Conservation (phyloP, 2,329 filamentous ascomycete genomes). For the Neofusicoccum laricinum region DNA sequence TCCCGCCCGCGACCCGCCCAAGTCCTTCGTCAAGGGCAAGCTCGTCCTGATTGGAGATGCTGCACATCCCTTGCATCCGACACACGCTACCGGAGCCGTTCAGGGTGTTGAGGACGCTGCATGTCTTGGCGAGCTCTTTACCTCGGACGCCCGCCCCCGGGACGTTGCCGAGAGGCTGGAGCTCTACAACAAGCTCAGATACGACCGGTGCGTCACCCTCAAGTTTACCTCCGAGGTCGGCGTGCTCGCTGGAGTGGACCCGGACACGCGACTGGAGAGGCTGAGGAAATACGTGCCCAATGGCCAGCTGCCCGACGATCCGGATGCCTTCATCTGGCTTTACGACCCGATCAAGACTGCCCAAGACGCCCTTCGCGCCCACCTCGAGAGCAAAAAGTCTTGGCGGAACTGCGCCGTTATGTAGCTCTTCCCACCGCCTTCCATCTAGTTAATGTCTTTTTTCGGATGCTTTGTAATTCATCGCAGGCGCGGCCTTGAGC, state of each 20-base stretch:
- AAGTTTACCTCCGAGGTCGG: conserved; percentile 14
- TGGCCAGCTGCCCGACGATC: conserved; percentile 10
- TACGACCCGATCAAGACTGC: conserved; percentile 11
- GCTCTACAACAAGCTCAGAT: conserved; percentile 19
- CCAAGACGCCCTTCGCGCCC: background rate
- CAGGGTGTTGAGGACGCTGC: conserved; percentile 21
- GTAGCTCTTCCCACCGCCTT: background rate
- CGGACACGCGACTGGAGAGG: background rate
- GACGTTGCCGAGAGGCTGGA: conserved; percentile 14
- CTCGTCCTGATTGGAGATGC: conserved; percentile 19
- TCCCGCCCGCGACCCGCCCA: background rate
- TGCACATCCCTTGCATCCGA: conserved; percentile 18
- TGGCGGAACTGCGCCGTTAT: background rate
- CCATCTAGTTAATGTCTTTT: background rate
- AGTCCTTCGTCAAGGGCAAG: conserved; percentile 6
- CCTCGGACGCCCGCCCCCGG: conserved; percentile 2
- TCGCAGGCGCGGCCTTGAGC: background rate
- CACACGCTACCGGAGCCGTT: conserved; percentile 16
- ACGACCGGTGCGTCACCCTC: conserved; percentile 17
- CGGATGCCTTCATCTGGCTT: conserved; percentile 13
- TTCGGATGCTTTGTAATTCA: background rate
- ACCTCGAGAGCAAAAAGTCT: background rate
- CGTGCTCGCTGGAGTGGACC: background rate
- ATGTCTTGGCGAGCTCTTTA: conserved; percentile 17
- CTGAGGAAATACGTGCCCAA: conserved; percentile 13